phyloP scores from a whole-genome alignment of 139 green algal genomes.

The Coccomyxa sp. region DNA sequence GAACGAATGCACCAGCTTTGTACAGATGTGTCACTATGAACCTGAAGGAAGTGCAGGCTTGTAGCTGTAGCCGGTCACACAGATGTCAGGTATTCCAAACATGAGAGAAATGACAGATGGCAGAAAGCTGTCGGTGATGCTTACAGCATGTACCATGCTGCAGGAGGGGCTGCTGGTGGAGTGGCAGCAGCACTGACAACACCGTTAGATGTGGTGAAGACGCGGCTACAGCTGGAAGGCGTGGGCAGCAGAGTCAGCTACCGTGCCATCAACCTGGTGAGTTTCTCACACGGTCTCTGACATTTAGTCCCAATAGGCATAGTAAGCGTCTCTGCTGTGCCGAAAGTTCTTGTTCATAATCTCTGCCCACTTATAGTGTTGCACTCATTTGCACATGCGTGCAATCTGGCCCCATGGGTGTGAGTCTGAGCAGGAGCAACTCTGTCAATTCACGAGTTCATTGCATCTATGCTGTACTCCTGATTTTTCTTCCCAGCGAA shows the following conservation, averaged over 20 bases:
- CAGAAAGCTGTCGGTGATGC: too few relatives aligned
- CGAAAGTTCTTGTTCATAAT: not conserved
- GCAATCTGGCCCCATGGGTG: not conserved
- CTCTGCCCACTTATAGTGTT: not conserved
- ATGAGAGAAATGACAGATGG: too few relatives aligned
- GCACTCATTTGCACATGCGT: not conserved
- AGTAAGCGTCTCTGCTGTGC: not conserved
- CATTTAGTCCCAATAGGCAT: not conserved
- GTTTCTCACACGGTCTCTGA: not conserved
- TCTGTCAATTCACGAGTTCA: not conserved
- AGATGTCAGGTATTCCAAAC: too few relatives aligned
- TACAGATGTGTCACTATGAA: too few relatives aligned
- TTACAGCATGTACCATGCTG: too few relatives aligned
- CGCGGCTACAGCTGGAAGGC: slow-evolving; percentile 82
- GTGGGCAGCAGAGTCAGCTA: slow-evolving; percentile 53
- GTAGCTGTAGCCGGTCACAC: too few relatives aligned
- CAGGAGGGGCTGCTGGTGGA: slow-evolving; percentile 73
- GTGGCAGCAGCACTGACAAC: slow-evolving; percentile 72
- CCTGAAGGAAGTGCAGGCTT: too few relatives aligned
- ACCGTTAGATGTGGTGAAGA: slow-evolving; percentile 92
- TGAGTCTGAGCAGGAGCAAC: not conserved
- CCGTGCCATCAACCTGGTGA: slow-evolving; percentile 47
- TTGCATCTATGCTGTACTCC: not conserved
- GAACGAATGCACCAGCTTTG: too few relatives aligned
- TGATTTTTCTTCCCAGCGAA: not conserved